These are phyloP conservation scores for Lepiota venenata DNA, from an alignment of 768 basidiomycete species.

Conservation along the genomic window DNA sequence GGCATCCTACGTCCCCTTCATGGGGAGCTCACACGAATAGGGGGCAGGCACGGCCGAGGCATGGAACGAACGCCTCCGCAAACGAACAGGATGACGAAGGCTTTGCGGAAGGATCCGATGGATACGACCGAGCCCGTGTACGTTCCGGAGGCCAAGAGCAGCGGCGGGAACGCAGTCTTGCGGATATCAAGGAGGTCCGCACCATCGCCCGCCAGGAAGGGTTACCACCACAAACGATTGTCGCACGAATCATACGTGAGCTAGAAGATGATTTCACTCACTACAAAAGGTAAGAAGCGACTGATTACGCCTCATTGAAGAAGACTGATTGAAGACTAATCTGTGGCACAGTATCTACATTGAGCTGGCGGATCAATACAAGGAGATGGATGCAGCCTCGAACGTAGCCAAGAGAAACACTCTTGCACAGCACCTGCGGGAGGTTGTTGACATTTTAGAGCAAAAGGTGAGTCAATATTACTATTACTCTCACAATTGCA, in stretches of 20 bases:
- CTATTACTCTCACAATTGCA: neutral
- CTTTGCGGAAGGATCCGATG: conserved; percentile 42
- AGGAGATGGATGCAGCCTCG: conserved; percentile 79
- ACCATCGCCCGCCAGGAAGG: conserved; percentile 30
- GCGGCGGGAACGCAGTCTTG: conserved; percentile 25
- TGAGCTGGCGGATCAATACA: conserved; percentile 92
- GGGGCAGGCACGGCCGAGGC: neutral
- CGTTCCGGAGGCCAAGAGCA: conserved; percentile 24
- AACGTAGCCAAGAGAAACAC: conserved; percentile 79
- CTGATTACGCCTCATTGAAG: neutral
- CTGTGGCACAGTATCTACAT: conserved; percentile 67
- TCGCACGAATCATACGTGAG: conserved; percentile 78
- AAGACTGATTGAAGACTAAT: conserved; percentile 7
- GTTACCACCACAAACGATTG: conserved; percentile 84
- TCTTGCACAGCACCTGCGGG: conserved; percentile 84
- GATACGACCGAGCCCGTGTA: conserved; percentile 20
- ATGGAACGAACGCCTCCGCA: neutral
- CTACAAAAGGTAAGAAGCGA: conserved; percentile 76
- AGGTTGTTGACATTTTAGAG: conserved; percentile 91
- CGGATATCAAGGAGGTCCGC: conserved; percentile 27
- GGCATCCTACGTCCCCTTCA: conserved; percentile 11
- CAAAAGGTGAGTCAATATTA: conserved; percentile 60
- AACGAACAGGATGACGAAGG: conserved; percentile 42
- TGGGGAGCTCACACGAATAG: conserved; percentile 9
- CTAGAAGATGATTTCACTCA: conserved; percentile 94